Base-by-base conservation (phyloP, 257 asterid species). In the Lavandula angustifolia region DNA sequence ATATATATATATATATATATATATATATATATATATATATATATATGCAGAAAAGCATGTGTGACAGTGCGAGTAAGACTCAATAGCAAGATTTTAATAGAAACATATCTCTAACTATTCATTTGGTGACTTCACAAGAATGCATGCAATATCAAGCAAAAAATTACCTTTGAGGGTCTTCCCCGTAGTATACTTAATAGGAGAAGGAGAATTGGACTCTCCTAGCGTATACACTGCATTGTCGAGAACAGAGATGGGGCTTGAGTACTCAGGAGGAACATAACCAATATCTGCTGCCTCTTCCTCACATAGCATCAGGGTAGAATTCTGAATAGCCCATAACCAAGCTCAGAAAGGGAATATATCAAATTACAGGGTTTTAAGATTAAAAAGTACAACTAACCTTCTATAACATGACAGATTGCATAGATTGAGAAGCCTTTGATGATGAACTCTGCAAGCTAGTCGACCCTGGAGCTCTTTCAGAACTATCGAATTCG, bases 211-310 rank as follows among this genome's bases (percentile, higher is more conserved):
- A 68, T 82, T n/a, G n/a, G n/a, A n/a, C n/a, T n/a, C n/a, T n/a
- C n/a, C 85, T 42, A 78, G 86, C 38, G 67, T 74, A 57, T 75
- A 72, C 16, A 42, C 73, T 32, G 66, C 84, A 64, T 66, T 65
- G 51, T 85, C 96, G 60, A 92, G 96, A 77, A 92, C 96, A 10
- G 98, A 92, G 43, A 92, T 80, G 0, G 98, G 98, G 67, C 98
- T 92, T 0, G 95, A 85, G 79, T 80, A 76, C 73, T 92, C 94
- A 0, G 82, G 81, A 40, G 85, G 73, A 65, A 73, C 86, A 59
- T 22, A 73, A 53, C 82, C 73, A 60, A 72, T 63, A 44, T 82
- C 86, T 52, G 66, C 68, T 14, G 81, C 67, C 72, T 82, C 96
- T 63, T 83, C 89, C 61, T 76, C 92, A 32, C 71, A 62, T 62